Evolutionary conservation across 2,329 filamentous ascomycete species (phyloP).

Genomic region (Pyrenophora tritici-repentis): DNA sequence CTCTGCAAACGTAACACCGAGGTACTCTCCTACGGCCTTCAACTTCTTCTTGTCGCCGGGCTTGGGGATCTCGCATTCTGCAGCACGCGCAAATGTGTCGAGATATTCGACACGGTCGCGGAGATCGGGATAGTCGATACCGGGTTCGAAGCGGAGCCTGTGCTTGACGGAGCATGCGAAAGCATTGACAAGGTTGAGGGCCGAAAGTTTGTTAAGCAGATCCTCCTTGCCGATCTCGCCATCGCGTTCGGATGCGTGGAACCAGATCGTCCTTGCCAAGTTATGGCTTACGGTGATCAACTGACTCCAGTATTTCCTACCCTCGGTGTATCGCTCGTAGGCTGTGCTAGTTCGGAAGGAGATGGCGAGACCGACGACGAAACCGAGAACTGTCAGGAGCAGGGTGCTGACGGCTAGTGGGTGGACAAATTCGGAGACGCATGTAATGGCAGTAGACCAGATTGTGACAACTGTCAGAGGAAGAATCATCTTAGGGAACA

Average conservation of each 20-base stretch:
- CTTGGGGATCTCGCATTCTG: slow-evolving; percentile 51
- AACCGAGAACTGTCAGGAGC: slow-evolving; percentile 77
- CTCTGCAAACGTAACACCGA: slow-evolving; percentile 76
- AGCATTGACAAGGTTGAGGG: slow-evolving; percentile 77
- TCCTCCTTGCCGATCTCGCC: slow-evolving; percentile 66
- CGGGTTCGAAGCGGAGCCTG: slow-evolving; percentile 81
- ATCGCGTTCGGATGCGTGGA: slow-evolving; percentile 69
- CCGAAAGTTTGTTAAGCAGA: slow-evolving; percentile 70
- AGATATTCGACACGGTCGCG: slow-evolving; percentile 71
- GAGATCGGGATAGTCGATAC: slow-evolving; percentile 76
- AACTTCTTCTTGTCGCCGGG: slow-evolving; percentile 44
- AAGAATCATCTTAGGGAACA: slow-evolving; percentile 74
- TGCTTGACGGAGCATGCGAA: slow-evolving; percentile 82
- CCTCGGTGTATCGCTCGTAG: slow-evolving; percentile 70
- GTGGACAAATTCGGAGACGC: slow-evolving; percentile 50
- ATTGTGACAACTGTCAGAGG: slow-evolving; percentile 65
- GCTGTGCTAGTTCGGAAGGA: slow-evolving; percentile 78
- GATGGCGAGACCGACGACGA: slow-evolving; percentile 78
- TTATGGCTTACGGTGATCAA: slow-evolving; percentile 62
- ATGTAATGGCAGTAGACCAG: slow-evolving; percentile 71
- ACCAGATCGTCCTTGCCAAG: slow-evolving; percentile 76
- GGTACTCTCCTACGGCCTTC: slow-evolving; percentile 71
- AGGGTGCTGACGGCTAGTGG: slow-evolving; percentile 66
- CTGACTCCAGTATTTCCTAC: slow-evolving; percentile 66
- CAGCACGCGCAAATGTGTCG: slow-evolving; percentile 72